Evolutionary conservation across 1,284 basidiomycete genomes (phyloP), one percentile per base, ranked within the genome.

Genomic region (Malassezia brasiliensis): DNA sequence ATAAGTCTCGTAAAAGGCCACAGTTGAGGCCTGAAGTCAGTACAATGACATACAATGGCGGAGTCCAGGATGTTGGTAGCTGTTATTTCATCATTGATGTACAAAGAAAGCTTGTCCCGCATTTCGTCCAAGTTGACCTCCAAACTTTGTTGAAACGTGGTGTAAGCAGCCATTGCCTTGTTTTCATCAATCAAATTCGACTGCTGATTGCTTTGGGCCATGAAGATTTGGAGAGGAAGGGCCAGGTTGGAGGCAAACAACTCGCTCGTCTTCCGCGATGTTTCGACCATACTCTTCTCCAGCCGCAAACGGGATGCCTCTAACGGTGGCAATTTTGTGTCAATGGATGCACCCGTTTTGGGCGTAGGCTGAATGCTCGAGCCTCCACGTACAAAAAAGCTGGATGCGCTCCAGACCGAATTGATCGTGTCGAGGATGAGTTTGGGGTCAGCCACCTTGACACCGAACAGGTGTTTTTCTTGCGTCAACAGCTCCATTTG

Each of bases 121-220:
- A 35, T 32, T 10, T 48, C 37, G 41, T 34, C 55, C 25, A 40
- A 15, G 34, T 57, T 57, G 20, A 51, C 55, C n/a, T 36, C 55
- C 14, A 57, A 14, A 30, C 55, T 52, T 22, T 57, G 55, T 19
- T 48, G 50, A n/a, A 57, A 57, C 10, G 50, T 48, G 8, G 19
- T 14, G 37, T 31, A 52, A 10, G 50, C 55, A 12, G 37, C 50
- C 9, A n/a, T 2, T 8, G 50, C 55, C 17, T 49, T 57, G 35
- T 12, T 22, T 6, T 36, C 35, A 4, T 20, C 15, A 9, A 17
- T 6, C 9, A 20, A n/a, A 2, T 20, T 10, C 28, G 25, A 35
- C 25, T 49, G 44, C 46, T 10, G 11, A 20, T 9, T 42, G 14
- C 15, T 31, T 12, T 45, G 42, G 25, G 15, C 38, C 17, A 47